These are phyloP conservation scores for Pseudisothecium myosuroides DNA, from an alignment of 225 moss, liverwort and hornwort species.

Conservation along the genomic window DNA sequence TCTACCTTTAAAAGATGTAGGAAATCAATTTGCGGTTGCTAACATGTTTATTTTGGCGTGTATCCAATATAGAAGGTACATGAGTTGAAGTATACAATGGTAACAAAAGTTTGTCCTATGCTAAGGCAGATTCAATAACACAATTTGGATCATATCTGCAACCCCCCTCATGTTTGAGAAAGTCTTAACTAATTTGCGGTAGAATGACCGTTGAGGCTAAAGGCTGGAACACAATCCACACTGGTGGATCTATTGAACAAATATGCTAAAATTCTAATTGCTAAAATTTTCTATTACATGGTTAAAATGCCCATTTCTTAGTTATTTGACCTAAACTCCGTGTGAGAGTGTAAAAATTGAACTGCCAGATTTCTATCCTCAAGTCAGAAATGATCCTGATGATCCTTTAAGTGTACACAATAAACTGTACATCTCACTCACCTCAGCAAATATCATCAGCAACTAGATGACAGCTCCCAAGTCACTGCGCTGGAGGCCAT, in stretches of 20 bases:
- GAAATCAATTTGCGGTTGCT: background rate
- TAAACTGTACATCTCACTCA: background rate
- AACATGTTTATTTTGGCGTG: background rate
- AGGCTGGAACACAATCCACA: background rate
- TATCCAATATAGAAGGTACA: background rate
- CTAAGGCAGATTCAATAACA: background rate
- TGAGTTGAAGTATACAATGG: background rate
- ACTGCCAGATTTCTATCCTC: background rate
- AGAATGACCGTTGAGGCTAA: background rate
- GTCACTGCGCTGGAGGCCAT: background rate
- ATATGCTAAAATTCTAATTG: background rate
- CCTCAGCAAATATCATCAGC: background rate
- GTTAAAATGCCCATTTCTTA: background rate
- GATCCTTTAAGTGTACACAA: background rate
- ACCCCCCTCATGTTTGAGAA: background rate
- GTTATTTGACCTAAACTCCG: background rate
- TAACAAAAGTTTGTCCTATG: no score
- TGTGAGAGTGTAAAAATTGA: background rate
- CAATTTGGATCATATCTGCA: background rate
- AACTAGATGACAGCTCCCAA: background rate
- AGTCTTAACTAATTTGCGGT: background rate
- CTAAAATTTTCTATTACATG: background rate
- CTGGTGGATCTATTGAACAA: background rate
- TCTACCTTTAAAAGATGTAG: background rate
- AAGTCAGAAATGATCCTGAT: background rate